Conservation (phyloP, 148 eudicot genomes). For the Agrostemma githago region DNA sequence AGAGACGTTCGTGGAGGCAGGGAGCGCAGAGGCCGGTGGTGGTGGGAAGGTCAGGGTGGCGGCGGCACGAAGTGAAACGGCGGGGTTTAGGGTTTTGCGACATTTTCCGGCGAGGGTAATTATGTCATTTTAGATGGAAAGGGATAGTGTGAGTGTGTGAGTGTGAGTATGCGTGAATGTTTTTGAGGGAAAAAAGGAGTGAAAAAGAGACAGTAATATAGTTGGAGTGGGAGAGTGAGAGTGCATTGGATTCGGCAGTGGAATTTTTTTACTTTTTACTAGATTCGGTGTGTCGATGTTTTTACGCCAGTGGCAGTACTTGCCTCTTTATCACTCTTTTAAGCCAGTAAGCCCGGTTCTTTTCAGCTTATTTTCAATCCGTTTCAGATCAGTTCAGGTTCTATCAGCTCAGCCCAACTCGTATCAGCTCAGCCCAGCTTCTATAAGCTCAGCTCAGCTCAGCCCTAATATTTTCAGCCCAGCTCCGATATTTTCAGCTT, state of each 20-base stretch:
- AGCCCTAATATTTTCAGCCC: too few relatives aligned
- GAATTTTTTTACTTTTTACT: background rate
- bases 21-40: conserved; percentile 71
- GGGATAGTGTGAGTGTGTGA: conserved; percentile 1
- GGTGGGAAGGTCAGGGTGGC: conserved; percentile 60
- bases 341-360: too few relatives aligned
- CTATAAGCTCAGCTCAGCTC: too few relatives aligned
- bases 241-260: background rate
- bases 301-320: background rate
- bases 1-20: conserved; percentile 81
- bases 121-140: conserved; percentile 11
- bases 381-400: too few relatives aligned
- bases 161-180: background rate
- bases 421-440: too few relatives aligned
- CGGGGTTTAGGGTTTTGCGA: conserved; percentile 40
- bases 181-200: background rate
- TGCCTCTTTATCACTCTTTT: background rate
- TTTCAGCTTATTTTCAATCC: too few relatives aligned
- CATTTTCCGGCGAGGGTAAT: conserved; percentile 13
- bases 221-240: background rate
- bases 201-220: background rate
- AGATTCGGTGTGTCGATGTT: background rate
- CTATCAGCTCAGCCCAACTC: too few relatives aligned
- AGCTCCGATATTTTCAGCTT: too few relatives aligned
- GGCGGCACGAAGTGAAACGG: conserved; percentile 64